These are phyloP conservation scores for Biscogniauxia marginata DNA, from an alignment of 2,329 filamentous ascomycete genomes.

Conservation along the genomic window DNA sequence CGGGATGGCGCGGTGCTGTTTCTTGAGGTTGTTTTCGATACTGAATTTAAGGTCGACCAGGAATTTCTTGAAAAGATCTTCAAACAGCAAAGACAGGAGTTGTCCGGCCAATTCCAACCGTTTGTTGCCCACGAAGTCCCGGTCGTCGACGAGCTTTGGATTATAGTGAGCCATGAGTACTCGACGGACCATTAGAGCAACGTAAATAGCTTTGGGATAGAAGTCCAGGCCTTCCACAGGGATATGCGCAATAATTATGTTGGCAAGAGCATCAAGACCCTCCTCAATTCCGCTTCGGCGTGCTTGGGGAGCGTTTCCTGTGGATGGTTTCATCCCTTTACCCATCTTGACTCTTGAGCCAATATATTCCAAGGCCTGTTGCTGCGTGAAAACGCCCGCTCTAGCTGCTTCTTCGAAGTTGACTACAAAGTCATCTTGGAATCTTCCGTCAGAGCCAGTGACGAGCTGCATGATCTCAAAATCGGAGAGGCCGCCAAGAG, in stretches of 20 bases:
- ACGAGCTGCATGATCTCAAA: constrained; percentile 93
- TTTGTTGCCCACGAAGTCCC: constrained; percentile 98
- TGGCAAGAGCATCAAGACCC: constrained; percentile 87
- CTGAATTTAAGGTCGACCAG: constrained; percentile 84
- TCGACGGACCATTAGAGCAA: constrained; percentile 95
- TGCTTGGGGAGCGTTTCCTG: constrained; percentile 49
- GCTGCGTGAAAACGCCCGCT: constrained; percentile 83
- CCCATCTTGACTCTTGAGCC: constrained; percentile 87
- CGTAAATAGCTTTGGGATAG: constrained; percentile 92
- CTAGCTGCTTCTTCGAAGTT: constrained; percentile 93
- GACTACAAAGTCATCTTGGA: constrained; percentile 92
- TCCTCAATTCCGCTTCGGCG: constrained; percentile 84
- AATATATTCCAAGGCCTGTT: constrained; percentile 92
- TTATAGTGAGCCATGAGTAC: constrained; percentile 94
- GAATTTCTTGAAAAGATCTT: constrained; percentile 97
- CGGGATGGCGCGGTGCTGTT: constrained; percentile 82
- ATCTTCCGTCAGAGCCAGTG: constrained; percentile 79
- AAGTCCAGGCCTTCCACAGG: constrained; percentile 90
- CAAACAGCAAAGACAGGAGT: constrained; percentile 88
- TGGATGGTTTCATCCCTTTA: constrained; percentile 54
- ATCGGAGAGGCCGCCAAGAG: constrained; percentile 89
- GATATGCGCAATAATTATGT: constrained; percentile 92
- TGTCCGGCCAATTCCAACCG: constrained; percentile 92
- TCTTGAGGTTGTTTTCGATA: constrained; percentile 94
- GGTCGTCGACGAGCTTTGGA: constrained; percentile 84